Conservation (phyloP, 768 basidiomycete species). For the Chiua virens region DNA sequence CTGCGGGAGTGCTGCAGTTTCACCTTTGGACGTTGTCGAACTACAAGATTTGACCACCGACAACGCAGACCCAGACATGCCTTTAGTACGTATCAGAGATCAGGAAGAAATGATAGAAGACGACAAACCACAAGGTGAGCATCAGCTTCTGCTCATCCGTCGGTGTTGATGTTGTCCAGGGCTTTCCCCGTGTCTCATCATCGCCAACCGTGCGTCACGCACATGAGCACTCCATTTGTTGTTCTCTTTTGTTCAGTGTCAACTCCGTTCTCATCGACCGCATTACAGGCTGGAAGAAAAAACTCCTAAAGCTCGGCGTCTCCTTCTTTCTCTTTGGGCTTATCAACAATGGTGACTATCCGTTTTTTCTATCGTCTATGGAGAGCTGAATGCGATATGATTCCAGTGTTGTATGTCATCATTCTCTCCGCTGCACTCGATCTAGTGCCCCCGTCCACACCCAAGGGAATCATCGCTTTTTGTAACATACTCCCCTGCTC, state of each 20-base stretch:
- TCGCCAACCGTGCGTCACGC: slow-evolving; percentile 4
- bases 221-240: slow-evolving; percentile 19
- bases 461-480: slow-evolving; percentile 93
- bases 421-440: slow-evolving; percentile 96
- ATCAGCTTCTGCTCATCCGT: slow-evolving; percentile 3
- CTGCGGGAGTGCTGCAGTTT: not conserved
- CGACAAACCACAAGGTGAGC: slow-evolving; percentile 26
- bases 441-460: slow-evolving; percentile 86
- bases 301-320: slow-evolving; percentile 39
- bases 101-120: slow-evolving; percentile 15
- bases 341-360: slow-evolving; percentile 77
- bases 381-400: not conserved
- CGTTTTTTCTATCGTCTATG: no score
- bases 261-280: slow-evolving; percentile 16
- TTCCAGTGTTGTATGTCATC: slow-evolving; percentile 87
- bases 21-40: slow-evolving; percentile 14
- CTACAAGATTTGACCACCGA: slow-evolving; percentile 13
- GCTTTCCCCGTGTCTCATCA: slow-evolving; percentile 11
- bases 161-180: slow-evolving; percentile 31
- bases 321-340: slow-evolving; percentile 93
- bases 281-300: slow-evolving; percentile 21
- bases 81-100: slow-evolving; percentile 4
- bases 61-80: slow-evolving; percentile 8
- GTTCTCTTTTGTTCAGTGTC: slow-evolving; percentile 4
- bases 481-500: slow-evolving; percentile 91